Base-by-base conservation (phyloP, 257 asterid species). In the Euphrasia confusa region DNA sequence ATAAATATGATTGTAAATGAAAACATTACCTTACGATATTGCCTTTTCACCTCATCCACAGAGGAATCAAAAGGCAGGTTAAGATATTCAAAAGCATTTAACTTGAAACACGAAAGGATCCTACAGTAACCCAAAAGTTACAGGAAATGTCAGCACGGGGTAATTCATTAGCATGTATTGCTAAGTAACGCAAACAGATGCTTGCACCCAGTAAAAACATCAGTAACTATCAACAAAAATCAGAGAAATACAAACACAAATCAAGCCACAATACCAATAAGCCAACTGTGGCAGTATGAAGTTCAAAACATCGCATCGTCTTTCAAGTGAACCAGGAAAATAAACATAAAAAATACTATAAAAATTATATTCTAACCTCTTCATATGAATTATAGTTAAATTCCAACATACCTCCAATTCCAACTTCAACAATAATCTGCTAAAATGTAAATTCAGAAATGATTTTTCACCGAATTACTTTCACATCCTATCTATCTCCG, bases 71-170 rank as follows among this genome's bases (percentile, higher is more conserved):
- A 83, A 54, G 99, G 84, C 65, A 92, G 72, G 70, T 21, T 21
- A 21, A 21, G 24, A 21, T 21, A 21, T 21, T 21, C 24, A 21
- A 21, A 21, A 21, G 24, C 24, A 21, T 21, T 21, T 21, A 21
- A 75, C 79, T 89, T 92, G 86, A 92, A 92, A 79, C 99, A 89
- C 2, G 99, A 89, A 73, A 92, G 97, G 70, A 92, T 89, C 97
- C 99, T 92, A 72, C 72, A 73, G 28, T 68, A 71, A 54, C 62
- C 71, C 33, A 73, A 66, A 55, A 54, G 54, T 61, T 45, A 58
- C 18, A 66, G 55, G 64, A 57, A 54, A 77, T 10, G 60, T 64
- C 63, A 67, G 67, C 66, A 75, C 50, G 30, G 45, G 30, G 35
- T 53, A 58, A 48, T 17, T 27, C 56, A 59, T 18, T 21, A 45